Evolutionary conservation across 139 green algal genomes (phyloP).

Genomic region (Pedinophyceae sp.): DNA sequence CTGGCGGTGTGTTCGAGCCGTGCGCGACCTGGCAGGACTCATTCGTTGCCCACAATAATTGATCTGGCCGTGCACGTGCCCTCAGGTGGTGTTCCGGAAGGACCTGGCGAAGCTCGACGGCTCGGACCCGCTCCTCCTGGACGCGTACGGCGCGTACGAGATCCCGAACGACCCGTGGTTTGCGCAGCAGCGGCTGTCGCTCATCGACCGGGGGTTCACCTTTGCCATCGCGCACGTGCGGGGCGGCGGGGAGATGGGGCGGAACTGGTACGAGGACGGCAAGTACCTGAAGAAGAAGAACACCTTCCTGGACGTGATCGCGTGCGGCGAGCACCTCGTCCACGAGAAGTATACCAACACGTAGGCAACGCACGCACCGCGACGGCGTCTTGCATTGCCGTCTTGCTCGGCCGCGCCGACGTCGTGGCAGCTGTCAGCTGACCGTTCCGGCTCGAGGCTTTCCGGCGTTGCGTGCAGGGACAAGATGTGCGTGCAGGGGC

Average conservation of each 20-base stretch:
- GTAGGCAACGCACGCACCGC: too few relatives aligned
- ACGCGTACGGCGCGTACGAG: constrained; percentile 47
- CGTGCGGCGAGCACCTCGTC: constrained; percentile 44
- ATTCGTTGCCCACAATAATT: too few relatives aligned
- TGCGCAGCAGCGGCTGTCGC: constrained; percentile 21
- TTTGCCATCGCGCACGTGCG: constrained; percentile 67
- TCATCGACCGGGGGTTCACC: constrained; percentile 61
- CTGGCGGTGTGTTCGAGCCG: too few relatives aligned
- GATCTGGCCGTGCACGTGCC: too few relatives aligned
- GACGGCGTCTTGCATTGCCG: too few relatives aligned
- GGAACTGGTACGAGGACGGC: constrained; percentile 56
- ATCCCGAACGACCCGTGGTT: constrained; percentile 42
- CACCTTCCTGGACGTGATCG: constrained; percentile 70
- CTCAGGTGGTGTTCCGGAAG: constrained; percentile 62
- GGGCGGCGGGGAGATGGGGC: constrained; percentile 63
- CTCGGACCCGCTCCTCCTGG: constrained; percentile 35
- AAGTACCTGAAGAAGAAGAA: constrained; percentile 63
- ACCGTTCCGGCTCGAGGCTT: too few relatives aligned
- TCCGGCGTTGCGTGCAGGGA: constrained; percentile 7
- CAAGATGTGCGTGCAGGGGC: constrained; percentile 36
- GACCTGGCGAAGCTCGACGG: constrained; percentile 47
- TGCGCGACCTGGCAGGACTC: too few relatives aligned
- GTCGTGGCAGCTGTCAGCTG: too few relatives aligned
- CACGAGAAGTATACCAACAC: constrained; percentile 30
- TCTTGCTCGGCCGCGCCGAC: too few relatives aligned